A percentile compares a stretch with the other conserved stretches of the same genome.
Conservation (phyloP, 2,329 filamentous ascomycete species). For the Fusarium sp. region DNA sequence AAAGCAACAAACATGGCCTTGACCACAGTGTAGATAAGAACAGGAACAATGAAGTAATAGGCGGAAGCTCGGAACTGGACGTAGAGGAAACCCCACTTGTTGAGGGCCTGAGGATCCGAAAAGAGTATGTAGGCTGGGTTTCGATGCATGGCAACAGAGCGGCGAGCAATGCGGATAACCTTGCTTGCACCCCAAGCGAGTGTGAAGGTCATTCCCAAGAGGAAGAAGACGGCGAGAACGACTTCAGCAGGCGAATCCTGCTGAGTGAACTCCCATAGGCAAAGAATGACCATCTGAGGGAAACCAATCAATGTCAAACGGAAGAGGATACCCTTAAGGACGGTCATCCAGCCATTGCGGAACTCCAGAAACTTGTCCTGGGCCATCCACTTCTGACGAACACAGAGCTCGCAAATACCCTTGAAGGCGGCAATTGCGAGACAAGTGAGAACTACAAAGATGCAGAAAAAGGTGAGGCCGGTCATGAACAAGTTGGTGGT, state of each 20-base stretch:
- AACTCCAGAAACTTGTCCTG: constrained; percentile 91
- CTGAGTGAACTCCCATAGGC: constrained; percentile 92
- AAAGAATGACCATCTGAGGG: constrained; percentile 90
- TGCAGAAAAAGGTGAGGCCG: constrained; percentile 87
- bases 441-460: constrained; percentile 83
- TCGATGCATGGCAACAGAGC: constrained; percentile 91
- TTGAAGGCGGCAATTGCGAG: constrained; percentile 84
- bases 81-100: constrained; percentile 99
- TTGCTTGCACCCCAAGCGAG: constrained; percentile 90
- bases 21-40: constrained; percentile 82
- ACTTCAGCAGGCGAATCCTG: constrained; percentile 88
- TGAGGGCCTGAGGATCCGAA: constrained; percentile 91
- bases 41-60: constrained; percentile 92
- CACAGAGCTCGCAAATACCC: constrained; percentile 79
- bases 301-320: constrained; percentile 91
- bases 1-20: constrained; percentile 93
- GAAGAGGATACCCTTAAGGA: constrained; percentile 94
- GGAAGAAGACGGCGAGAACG: constrained; percentile 88
- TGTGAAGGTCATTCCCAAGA: constrained; percentile 82
- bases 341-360: constrained; percentile 92
- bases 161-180: constrained; percentile 88
- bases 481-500: constrained; percentile 94
- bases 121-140: constrained; percentile 98
- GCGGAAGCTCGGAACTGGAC: constrained; percentile 96
- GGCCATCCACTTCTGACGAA: constrained; percentile 82